Conservation (phyloP, 2,329 filamentous ascomycete species). For the Dichotomopilus funicola region DNA sequence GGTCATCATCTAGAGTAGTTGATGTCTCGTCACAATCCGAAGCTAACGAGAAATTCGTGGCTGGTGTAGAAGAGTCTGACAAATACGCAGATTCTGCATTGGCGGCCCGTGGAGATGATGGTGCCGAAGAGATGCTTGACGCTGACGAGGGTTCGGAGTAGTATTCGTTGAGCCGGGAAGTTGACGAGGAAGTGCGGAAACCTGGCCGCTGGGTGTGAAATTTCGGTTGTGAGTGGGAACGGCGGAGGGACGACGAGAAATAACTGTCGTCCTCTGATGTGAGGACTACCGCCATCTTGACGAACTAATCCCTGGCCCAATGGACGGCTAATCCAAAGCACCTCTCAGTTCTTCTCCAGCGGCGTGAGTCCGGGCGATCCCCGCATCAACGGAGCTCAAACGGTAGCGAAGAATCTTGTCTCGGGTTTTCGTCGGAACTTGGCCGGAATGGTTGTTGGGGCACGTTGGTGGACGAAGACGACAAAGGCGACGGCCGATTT, state of each 20-base stretch:
- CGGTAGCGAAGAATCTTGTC: too few species aligned
- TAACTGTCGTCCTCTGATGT: constrained; percentile 51
- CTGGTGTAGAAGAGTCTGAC: constrained; percentile 56
- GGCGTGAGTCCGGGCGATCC: constrained; percentile 5
- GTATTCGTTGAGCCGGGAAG: constrained; percentile 41
- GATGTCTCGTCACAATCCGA: constrained; percentile 48
- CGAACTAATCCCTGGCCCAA: constrained; percentile 15
- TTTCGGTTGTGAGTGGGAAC: constrained; percentile 55
- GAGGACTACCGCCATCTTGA: constrained; percentile 50
- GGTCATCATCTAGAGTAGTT: constrained; percentile 42
- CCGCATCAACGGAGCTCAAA: constrained; percentile 23
- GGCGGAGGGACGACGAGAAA: constrained; percentile 50
- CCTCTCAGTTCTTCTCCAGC: constrained; percentile 27
- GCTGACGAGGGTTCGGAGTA: constrained; percentile 40
- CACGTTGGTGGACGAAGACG: too few species aligned
- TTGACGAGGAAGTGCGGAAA: constrained; percentile 41
- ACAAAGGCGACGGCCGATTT: too few species aligned
- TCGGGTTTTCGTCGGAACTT: too few species aligned
- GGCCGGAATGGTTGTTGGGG: too few species aligned
- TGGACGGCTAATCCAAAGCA: constrained; percentile 25
- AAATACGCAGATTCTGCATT: constrained; percentile 48
- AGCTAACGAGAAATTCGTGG: constrained; percentile 56
- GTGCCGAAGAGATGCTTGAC: constrained; percentile 46
- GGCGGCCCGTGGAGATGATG: constrained; percentile 50
- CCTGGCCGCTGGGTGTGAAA: constrained; percentile 40